These are phyloP conservation scores for Trichoderma atroviride DNA, from an alignment of 2,329 filamentous ascomycete genomes.

Conservation along the genomic window DNA sequence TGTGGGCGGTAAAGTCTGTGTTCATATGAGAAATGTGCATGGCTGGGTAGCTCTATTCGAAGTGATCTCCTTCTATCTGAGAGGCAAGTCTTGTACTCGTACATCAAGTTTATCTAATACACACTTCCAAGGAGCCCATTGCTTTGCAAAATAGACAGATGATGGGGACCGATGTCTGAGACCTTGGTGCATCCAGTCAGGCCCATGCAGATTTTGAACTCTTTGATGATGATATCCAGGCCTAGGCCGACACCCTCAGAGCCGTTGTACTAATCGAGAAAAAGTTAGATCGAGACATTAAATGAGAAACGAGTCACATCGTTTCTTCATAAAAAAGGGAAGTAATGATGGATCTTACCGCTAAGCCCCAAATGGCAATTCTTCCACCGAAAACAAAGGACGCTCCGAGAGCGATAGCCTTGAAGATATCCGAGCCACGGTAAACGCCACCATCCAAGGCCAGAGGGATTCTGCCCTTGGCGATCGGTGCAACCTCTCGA, in stretches of 20 bases:
- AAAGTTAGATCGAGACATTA: neutral
- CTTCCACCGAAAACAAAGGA: neutral
- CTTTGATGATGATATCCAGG: neutral
- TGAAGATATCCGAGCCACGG: neutral
- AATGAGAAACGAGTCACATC: neutral
- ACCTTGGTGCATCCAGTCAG: neutral
- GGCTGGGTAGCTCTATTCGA: neutral
- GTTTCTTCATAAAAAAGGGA: no score
- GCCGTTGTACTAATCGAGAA: neutral
- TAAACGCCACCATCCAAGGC: neutral
- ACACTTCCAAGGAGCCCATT: neutral
- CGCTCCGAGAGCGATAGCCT: neutral
- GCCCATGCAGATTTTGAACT: neutral
- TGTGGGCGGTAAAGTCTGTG: neutral
- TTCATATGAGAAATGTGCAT: neutral
- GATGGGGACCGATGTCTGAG: neutral
- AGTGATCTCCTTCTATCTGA: neutral
- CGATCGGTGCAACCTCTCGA: neutral
- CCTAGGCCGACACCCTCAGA: neutral
- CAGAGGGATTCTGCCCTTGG: neutral
- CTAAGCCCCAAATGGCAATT: neutral
- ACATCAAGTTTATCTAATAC: neutral
- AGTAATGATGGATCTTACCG: neutral
- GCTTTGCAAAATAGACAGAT: neutral
- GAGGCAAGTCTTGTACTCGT: neutral